Base-by-base conservation (phyloP, 441 rosid genomes). In the Brassica hybrid region DNA sequence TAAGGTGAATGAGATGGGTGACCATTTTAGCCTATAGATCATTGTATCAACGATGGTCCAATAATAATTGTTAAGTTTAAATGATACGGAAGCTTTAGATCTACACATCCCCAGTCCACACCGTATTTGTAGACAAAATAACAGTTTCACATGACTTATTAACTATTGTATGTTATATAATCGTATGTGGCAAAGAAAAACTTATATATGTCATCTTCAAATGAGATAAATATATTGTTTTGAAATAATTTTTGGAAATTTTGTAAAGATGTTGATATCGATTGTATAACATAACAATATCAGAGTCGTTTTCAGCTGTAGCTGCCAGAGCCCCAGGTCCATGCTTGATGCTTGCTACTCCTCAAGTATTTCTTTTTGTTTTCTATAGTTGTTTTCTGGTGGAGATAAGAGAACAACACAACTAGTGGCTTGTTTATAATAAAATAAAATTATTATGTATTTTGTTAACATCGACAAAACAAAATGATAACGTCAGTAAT, bases 241-340 rank as follows among this genome's bases (percentile, higher is more conserved):
- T 6, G 17, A 56, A 50, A 68, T 59, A 12, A 11, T 23, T 10
- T 60, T 9, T 18, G 6, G 73, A 17, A 13, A 5, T 11, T 30
- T 14, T 56, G 25, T 7, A n/a, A 56, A 71, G 65, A 34, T 30
- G 34, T 30, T 30, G 34, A 30, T 30, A 1, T 30, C 34, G 34
- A 5, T 30, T 34, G 41, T 6, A 34, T 34, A 34, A 34, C 8
- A 7, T 34, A 34, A 34, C 41, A 34, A 67, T 73, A 73, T 73
- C 81, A 67, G 54, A 50, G 74, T 79, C 81, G 38, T 73, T 79
- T 67, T 79, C 81, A 73, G 6, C 74, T 68, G 67, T 68, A 18
- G 18, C 19, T 78, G 71, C 78, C 74, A 78, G 78, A 52, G 19
- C 73, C 78, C 71, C 60, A 73, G 59, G 81, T 45, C 70, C 65